Base-by-base conservation (phyloP, 495 filamentous ascomycete species). In the Staphylotrichum longicolle region DNA sequence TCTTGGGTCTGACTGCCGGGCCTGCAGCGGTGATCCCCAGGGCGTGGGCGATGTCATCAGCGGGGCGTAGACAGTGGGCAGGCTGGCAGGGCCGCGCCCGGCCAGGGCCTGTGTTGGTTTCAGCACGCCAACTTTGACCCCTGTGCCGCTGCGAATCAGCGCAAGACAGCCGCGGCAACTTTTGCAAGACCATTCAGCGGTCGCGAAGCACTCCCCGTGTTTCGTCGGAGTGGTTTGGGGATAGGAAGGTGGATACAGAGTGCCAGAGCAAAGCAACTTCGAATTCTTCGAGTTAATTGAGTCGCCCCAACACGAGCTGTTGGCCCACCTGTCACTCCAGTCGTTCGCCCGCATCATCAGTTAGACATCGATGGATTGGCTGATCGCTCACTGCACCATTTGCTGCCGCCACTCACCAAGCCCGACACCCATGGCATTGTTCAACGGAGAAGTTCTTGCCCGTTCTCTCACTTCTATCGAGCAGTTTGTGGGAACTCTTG, bases 81-180 rank as follows among this genome's bases (percentile, higher is more conserved):
- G 20, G 20, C 20, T 27, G 46, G 12, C 42, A 20, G 39, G 14
- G 58, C 48, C 7, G 46, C 41, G 58, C 48, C 32, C 48, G 11
- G 39, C 14, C 4, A 46, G n/a, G 11, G 41, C 32, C 20, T 27
- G 48, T 54, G 59, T 62, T 62, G 59, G 59, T 62, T 62, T 62
- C 53, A 57, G 7, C 34, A 46, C 14, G 55, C 33, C 54, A 47
- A 39, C 11, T 27, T 27, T 27, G 20, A 27, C 20, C 20, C 20
- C 20, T 27, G 20, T 27, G 20, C 20, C 20, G 20, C 20, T 27
- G 15, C 52, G 57, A 44, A 44, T 50, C 57, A 51, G 37, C 57
- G 40, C 41, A 12, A 27, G 20, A 27, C 20, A 27, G 20, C 20
- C 20, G 20, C 1, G 12, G 30, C 48, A 4, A 12, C 4, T 6